Percentiles rank a stretch among this genome's conserved stretches.
These are phyloP conservation scores for Cupressus sempervirens DNA, from an alignment of 75 land plant species.

Conservation along the genomic window DNA sequence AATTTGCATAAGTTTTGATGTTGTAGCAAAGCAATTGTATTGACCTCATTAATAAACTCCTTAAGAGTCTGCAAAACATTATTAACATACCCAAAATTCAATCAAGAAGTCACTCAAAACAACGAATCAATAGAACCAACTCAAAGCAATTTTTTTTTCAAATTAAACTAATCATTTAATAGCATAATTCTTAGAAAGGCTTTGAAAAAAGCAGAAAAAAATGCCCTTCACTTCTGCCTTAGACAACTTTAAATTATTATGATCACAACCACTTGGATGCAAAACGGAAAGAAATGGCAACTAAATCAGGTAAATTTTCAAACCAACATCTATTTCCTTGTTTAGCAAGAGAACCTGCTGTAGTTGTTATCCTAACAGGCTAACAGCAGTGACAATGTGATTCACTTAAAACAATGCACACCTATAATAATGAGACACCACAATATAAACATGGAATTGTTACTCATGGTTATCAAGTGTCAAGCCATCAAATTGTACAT, in stretches of 20 bases:
- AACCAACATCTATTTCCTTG: neutral
- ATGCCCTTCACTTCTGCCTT: neutral
- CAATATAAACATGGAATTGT: neutral
- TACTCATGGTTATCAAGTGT: neutral
- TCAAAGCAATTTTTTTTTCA: neutral
- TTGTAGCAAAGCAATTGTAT: constrained; percentile 50
- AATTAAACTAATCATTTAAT: neutral
- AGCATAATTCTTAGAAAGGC: neutral
- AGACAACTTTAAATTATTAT: neutral
- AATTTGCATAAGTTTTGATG: constrained; percentile 61
- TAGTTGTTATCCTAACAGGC: neutral
- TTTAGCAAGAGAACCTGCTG: neutral
- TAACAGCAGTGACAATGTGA: neutral
- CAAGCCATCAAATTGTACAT: neutral
- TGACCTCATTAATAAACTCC: constrained; percentile 58
- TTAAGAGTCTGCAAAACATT: constrained; percentile 38
- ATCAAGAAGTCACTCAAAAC: neutral
- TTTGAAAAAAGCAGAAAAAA: neutral
- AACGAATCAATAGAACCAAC: neutral
- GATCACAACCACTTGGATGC: neutral
- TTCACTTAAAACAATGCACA: neutral
- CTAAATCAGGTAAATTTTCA: neutral
- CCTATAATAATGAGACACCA: neutral
- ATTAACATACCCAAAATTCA: neutral
- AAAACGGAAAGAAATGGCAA: neutral